Evolutionary conservation across 1,284 basidiomycete genomes (phyloP).

Genomic region (Sporisorium graminicola): DNA sequence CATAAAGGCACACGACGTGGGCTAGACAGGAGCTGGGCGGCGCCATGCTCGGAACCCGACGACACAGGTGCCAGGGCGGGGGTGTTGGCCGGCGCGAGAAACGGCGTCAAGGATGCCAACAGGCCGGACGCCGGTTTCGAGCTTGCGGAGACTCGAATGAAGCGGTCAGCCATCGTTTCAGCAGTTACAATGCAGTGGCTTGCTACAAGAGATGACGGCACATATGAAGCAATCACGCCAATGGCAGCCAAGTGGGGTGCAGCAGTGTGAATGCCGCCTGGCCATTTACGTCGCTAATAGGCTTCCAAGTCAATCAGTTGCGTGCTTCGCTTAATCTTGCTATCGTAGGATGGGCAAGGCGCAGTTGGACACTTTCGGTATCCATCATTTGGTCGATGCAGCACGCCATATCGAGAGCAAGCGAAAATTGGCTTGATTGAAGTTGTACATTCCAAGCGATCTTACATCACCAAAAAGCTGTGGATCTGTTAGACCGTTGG

Average conservation of each 20-base stretch:
- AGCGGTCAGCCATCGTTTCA: no score
- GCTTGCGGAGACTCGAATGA: not conserved
- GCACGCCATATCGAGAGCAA: conserved; percentile 21
- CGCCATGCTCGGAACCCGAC: not conserved
- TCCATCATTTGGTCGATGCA: conserved; percentile 22
- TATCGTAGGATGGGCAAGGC: not conserved
- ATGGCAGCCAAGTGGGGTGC: not conserved
- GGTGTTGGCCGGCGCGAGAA: not conserved
- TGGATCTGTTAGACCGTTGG: not conserved
- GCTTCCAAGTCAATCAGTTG: no score
- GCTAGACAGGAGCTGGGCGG: not conserved
- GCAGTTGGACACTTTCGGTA: conserved; percentile 17
- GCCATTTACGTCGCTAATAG: not conserved
- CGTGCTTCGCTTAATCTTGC: conserved; percentile 43
- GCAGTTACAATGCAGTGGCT: no score
- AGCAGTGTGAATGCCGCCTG: not conserved
- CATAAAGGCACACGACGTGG: not conserved
- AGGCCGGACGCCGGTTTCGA: no score
- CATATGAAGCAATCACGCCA: conserved; percentile 10
- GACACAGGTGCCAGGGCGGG: not conserved
- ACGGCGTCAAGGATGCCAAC: no score
- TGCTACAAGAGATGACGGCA: not conserved
- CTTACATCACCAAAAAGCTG: not conserved
- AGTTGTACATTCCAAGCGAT: not conserved
- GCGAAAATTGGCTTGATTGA: not conserved